These are phyloP conservation scores for Tetrahymena malaccensis DNA, from an alignment of 73 alveolate genomes.

Conservation along the genomic window DNA sequence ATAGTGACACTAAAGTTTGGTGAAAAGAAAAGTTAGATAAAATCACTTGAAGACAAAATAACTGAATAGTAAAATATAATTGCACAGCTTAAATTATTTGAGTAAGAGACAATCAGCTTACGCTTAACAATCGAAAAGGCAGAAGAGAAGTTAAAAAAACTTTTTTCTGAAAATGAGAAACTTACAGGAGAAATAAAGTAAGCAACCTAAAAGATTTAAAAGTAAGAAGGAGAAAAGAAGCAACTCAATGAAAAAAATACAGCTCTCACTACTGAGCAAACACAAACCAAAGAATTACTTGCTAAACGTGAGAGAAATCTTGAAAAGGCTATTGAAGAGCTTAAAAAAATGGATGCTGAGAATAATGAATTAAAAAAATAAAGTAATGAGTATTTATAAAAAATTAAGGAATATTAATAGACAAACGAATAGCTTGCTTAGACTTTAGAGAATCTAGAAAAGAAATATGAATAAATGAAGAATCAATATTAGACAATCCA, in stretches of 20 bases:
- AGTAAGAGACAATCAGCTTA: not conserved
- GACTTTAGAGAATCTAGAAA: not conserved
- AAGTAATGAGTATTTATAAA: not conserved
- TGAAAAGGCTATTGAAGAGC: not conserved
- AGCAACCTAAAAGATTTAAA: not conserved
- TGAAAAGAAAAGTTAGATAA: not conserved
- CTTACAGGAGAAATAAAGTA: not conserved
- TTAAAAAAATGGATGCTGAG: not conserved
- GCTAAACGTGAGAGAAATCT: not conserved
- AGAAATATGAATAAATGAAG: not conserved
- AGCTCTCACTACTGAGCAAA: not conserved
- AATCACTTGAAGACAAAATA: not conserved
- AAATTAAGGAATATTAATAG: not conserved
- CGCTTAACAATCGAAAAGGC: not conserved
- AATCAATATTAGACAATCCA: not conserved
- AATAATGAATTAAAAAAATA: not conserved
- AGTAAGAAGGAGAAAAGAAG: not conserved
- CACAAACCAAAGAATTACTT: not conserved
- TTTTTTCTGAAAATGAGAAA: not conserved
- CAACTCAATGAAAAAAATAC: not conserved
- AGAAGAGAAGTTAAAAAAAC: not conserved
- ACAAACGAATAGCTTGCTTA: not conserved
- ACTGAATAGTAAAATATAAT: not conserved
- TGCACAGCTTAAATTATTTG: not conserved
- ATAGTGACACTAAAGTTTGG: not conserved